Conservation (phyloP, 2,329 filamentous ascomycete genomes). For the Nothopassalora personata region DNA sequence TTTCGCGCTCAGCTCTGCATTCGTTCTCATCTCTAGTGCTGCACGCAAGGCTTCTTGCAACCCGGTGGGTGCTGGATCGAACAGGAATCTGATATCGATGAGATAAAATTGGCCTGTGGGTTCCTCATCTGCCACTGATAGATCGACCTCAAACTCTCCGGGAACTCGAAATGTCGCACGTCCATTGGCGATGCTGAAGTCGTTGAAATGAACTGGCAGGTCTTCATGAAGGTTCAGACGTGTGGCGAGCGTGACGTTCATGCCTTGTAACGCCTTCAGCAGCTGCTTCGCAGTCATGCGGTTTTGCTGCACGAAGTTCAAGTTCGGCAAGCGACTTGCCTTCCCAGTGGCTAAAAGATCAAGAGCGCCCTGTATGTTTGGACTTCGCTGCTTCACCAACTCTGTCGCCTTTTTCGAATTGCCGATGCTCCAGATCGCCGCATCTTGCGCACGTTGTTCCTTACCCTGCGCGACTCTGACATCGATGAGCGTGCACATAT, state of each 20-base stretch:
- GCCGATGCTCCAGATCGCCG: slow-evolving; percentile 27
- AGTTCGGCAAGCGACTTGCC: slow-evolving; percentile 72
- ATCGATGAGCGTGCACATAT: slow-evolving; percentile 84
- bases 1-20: slow-evolving; percentile 62
- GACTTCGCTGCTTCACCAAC: slow-evolving; percentile 73
- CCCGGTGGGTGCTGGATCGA: slow-evolving; percentile 61
- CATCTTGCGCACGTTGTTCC: slow-evolving; percentile 36
- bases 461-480: slow-evolving; percentile 64
- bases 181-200: slow-evolving; percentile 77
- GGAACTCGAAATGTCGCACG: slow-evolving; percentile 80
- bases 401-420: slow-evolving; percentile 67
- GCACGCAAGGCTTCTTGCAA: slow-evolving; percentile 57
- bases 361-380: slow-evolving; percentile 84
- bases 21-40: slow-evolving; percentile 66
- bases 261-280: slow-evolving; percentile 67
- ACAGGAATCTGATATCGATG: slow-evolving; percentile 82
- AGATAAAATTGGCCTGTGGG: slow-evolving; percentile 84
- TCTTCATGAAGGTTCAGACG: slow-evolving; percentile 81
- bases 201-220: slow-evolving; percentile 69
- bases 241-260: slow-evolving; percentile 78
- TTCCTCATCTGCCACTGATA: slow-evolving; percentile 84
- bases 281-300: slow-evolving; percentile 66
- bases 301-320: slow-evolving; percentile 71
- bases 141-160: slow-evolving; percentile 85
- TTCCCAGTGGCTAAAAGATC: slow-evolving; percentile 76